phyloP scores from a whole-genome alignment of 2,329 filamentous ascomycete species.

The Trichophyton schoenleinii region DNA sequence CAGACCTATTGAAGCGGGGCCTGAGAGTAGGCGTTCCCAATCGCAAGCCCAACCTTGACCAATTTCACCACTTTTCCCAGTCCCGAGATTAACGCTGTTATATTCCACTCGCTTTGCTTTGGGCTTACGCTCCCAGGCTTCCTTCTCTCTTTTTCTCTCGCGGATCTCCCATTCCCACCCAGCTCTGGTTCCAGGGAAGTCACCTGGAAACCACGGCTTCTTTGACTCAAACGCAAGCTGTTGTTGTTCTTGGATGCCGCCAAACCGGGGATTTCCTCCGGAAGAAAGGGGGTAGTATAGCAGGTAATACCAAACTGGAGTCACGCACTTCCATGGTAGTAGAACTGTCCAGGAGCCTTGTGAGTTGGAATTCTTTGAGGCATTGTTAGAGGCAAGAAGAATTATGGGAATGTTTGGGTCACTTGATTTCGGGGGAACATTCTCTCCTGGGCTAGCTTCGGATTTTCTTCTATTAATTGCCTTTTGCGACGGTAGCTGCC shows the following conservation, averaged over 20 bases:
- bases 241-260: slow-evolving; percentile 63
- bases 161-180: slow-evolving; percentile 66
- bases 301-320: slow-evolving; percentile 72
- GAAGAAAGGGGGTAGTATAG: slow-evolving; percentile 70
- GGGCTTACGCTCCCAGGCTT: slow-evolving; percentile 62
- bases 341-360: slow-evolving; percentile 72
- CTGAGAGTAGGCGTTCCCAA: slow-evolving; percentile 56
- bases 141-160: slow-evolving; percentile 47
- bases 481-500: slow-evolving; percentile 60
- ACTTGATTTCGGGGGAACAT: slow-evolving; percentile 42
- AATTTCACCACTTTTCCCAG: slow-evolving; percentile 64
- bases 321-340: slow-evolving; percentile 80
- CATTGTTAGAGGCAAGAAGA: slow-evolving; percentile 47
- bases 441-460: slow-evolving; percentile 48
- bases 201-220: slow-evolving; percentile 71
- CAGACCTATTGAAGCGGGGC: slow-evolving; percentile 13
- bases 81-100: slow-evolving; percentile 60
- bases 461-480: slow-evolving; percentile 66
- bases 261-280: slow-evolving; percentile 70
- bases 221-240: slow-evolving; percentile 73
- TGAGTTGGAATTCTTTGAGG: slow-evolving; percentile 33
- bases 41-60: slow-evolving; percentile 74
- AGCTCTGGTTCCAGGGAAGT: slow-evolving; percentile 66
- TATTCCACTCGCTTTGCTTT: slow-evolving; percentile 71
- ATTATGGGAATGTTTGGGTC: slow-evolving; percentile 72